Conservation (phyloP, 2,329 filamentous ascomycete genomes). For the Colletotrichum sp. region DNA sequence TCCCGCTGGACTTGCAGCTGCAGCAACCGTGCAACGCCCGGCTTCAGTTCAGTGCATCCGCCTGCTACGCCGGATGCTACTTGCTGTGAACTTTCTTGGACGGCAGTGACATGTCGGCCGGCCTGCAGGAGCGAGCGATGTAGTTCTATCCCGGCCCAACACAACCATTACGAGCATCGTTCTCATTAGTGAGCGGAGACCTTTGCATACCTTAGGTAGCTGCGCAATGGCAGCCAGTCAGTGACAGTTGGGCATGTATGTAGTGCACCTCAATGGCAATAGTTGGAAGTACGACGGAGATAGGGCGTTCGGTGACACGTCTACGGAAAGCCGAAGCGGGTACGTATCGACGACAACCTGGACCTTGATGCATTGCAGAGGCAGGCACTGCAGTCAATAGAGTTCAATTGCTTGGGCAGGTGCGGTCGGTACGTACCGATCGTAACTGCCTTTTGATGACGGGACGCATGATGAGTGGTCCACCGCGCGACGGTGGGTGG, state of each 20-base stretch:
- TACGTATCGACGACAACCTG: not conserved
- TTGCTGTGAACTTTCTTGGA: not conserved
- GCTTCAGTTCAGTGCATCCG: not conserved
- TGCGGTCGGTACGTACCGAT: not conserved
- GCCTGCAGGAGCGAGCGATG: not conserved
- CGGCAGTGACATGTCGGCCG: not conserved
- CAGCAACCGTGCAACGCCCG: not conserved
- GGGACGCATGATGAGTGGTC: conserved; percentile 19
- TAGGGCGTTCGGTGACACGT: conserved; percentile 17
- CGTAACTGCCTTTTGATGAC: conserved; percentile 8
- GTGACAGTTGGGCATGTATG: not conserved
- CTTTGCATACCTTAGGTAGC: not conserved
- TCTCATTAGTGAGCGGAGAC: not conserved
- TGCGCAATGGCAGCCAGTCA: not conserved
- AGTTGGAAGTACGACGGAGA: conserved; percentile 1
- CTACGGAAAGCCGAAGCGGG: conserved; percentile 10
- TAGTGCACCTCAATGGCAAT: not conserved
- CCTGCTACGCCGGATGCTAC: not conserved
- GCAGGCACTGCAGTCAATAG: not conserved
- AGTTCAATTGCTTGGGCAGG: not conserved
- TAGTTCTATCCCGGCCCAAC: not conserved
- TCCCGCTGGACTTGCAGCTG: not conserved
- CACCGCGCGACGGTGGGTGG: conserved; percentile 16
- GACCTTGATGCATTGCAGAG: not conserved
- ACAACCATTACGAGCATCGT: not conserved